Base-by-base conservation (phyloP, 345 rosid genomes). In the Camelina neglecta region DNA sequence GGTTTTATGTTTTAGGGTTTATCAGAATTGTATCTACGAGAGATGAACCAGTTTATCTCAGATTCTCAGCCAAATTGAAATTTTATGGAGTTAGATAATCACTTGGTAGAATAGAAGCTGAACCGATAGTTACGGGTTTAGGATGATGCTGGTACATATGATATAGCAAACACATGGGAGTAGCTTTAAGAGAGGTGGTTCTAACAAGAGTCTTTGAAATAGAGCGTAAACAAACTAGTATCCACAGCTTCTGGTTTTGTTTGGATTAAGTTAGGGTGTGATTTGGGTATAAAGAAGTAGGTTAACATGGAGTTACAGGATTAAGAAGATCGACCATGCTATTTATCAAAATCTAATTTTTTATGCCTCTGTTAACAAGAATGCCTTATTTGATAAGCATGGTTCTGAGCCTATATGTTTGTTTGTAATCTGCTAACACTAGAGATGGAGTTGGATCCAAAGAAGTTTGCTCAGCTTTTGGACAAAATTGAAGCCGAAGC, bases 401-500 rank as follows among this genome's bases (percentile, higher is more conserved):
- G 38, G 15, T 54, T 41, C 20, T 15, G 50, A 65, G 31, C 42
- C 6, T 48, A 9, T 65, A 29, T 64, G 23, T 45, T 44, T 44
- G 2, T n/a, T 64, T 36, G 12, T 11, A 49, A 66, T 66, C 59
- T 50, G 58, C 6, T 56, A 26, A 3, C n/a, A 13, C 31, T 73
- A 44, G 51, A 42, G 49, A 93, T 93, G 97, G 96, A 86, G 16
- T 86, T 84, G 55, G 79, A 74, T 20, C 78, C 86, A 84, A 84
- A 78, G 79, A 85, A 73, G 41, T 76, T 87, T 48, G 86, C 83
- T 69, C 81, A 79, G 35, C 60, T 60, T 23, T 78, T 87, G 71
- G 69, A 79, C 7, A 86, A 85, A 80, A 83, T 88, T 56, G 98
- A 90, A 86, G 81, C 81, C 13, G 93, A 90, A 78, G 98, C 89